Percentiles rank a stretch among this genome's conserved stretches.
Evolutionary conservation across 2,329 filamentous ascomycete genomes (phyloP).

Genomic region (Ceratocystis eucalypticola): DNA sequence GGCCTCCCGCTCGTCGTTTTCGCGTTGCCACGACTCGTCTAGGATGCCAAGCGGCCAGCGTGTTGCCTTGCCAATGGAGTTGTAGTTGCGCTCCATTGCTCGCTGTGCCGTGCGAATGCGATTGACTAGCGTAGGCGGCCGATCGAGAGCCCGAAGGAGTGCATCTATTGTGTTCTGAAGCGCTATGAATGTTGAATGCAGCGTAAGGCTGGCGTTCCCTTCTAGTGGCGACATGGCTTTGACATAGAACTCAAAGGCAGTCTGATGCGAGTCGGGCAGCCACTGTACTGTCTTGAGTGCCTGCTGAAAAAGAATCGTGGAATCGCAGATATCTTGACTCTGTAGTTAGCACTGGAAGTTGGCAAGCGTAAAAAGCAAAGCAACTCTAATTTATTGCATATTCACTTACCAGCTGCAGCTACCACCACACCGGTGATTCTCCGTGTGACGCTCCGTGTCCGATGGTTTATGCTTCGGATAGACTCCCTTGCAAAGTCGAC

Average conservation of each 20-base stretch:
- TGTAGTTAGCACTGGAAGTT: neutral
- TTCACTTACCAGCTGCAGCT: constrained; percentile 17
- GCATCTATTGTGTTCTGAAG: constrained; percentile 76
- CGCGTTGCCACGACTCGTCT: constrained; percentile 72
- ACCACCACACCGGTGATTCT: constrained; percentile 54
- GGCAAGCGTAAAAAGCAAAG: neutral
- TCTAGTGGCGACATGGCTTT: constrained; percentile 52
- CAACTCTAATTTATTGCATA: neutral
- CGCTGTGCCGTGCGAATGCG: constrained; percentile 63
- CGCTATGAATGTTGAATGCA: constrained; percentile 64
- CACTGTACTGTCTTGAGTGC: constrained; percentile 46
- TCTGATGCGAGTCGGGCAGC: constrained; percentile 53
- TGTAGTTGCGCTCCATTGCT: constrained; percentile 63
- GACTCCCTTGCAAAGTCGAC: constrained; percentile 82
- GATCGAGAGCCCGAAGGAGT: constrained; percentile 62
- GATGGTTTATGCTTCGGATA: constrained; percentile 69
- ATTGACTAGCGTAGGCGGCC: constrained; percentile 63
- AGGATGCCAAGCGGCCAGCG: constrained; percentile 71
- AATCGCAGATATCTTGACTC: constrained; percentile 51
- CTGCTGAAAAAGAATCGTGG: constrained; percentile 41
- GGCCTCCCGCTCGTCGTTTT: constrained; percentile 73
- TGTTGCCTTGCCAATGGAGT: constrained; percentile 57
- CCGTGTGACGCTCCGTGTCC: constrained; percentile 69
- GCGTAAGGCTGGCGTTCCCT: constrained; percentile 55
- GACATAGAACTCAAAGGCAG: constrained; percentile 60